phyloP scores from a whole-genome alignment of 1,139 yeast species.

The Kodamaea alishanica region DNA sequence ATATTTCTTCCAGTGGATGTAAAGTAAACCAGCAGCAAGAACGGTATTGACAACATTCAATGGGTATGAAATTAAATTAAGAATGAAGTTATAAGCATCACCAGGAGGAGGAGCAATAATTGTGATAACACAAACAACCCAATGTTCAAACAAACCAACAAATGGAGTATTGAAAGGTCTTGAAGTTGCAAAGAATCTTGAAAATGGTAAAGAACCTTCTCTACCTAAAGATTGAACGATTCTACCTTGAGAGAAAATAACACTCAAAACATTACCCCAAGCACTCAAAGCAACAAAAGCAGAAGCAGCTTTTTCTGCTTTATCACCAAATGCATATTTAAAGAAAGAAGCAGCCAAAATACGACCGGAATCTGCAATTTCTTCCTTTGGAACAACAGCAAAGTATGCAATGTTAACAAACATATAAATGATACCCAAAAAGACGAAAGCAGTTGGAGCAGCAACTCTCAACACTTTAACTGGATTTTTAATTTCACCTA shows the following conservation, averaged over 20 bases:
- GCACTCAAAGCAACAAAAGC: slow-evolving; percentile 50
- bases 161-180: slow-evolving; percentile 45
- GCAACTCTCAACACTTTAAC: slow-evolving; percentile 40
- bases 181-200: slow-evolving; percentile 42
- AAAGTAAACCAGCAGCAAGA: slow-evolving; percentile 42
- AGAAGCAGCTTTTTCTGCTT: slow-evolving; percentile 47
- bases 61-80: slow-evolving; percentile 49
- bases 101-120: slow-evolving; percentile 50
- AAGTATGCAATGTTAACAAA: slow-evolving; percentile 55
- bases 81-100: slow-evolving; percentile 47
- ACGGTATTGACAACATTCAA: slow-evolving; percentile 50
- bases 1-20: slow-evolving; percentile 41
- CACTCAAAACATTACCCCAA: slow-evolving; percentile 48
- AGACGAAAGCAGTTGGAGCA: slow-evolving; percentile 50
- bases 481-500: slow-evolving; percentile 68
- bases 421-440: slow-evolving; percentile 65
- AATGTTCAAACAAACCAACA: slow-evolving; percentile 60
- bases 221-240: slow-evolving; percentile 48
- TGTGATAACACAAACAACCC: slow-evolving; percentile 47
- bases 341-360: slow-evolving; percentile 48
- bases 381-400: slow-evolving; percentile 55
- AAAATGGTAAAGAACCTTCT: slow-evolving; percentile 47
- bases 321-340: slow-evolving; percentile 42
- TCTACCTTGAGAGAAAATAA: slow-evolving; percentile 49
- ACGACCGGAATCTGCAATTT: slow-evolving; percentile 40